Percentiles rank a stretch among this genome's conserved stretches.
These are phyloP conservation scores for Phaeophleospora eucalypticola DNA, from an alignment of 2,329 filamentous ascomycete genomes.

Conservation along the genomic window DNA sequence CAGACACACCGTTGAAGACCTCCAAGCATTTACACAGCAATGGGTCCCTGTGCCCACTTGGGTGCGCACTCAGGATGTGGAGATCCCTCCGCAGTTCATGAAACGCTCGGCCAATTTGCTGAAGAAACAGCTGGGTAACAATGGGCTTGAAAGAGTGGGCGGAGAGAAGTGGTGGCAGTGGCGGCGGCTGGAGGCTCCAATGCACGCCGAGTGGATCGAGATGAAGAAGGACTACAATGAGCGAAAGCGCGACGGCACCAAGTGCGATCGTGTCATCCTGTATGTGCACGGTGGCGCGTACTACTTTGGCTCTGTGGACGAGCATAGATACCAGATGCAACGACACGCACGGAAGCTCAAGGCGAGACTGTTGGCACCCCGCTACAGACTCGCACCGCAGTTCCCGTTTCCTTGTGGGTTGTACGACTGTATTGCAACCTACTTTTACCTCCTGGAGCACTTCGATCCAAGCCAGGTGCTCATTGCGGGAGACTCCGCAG, in stretches of 20 bases:
- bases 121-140: conserved; percentile 68
- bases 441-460: conserved; percentile 72
- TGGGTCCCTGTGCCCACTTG: conserved; percentile 87
- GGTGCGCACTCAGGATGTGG: conserved; percentile 71
- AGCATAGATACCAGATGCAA: conserved; percentile 98
- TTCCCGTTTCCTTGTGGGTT: conserved; percentile 94
- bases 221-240: conserved; percentile 79
- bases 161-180: conserved; percentile 88
- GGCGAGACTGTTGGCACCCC: conserved; percentile 77
- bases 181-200: conserved; percentile 61
- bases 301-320: conserved; percentile 92
- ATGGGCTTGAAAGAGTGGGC: conserved; percentile 71
- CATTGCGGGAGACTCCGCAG: conserved; percentile 87
- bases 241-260: conserved; percentile 53
- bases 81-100: conserved; percentile 62
- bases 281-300: conserved; percentile 94
- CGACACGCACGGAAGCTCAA: conserved; percentile 91
- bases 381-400: conserved; percentile 84
- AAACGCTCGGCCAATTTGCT: conserved; percentile 63
- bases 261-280: conserved; percentile 74
- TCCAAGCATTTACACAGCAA: conserved; percentile 87
- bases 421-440: conserved; percentile 83
- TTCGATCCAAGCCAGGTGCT: conserved; percentile 80
- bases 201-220: conserved; percentile 93
- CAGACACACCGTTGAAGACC: conserved; percentile 84